A percentile compares a stretch with the other conserved stretches of the same genome.
phyloP scores from a whole-genome alignment of 352 stramenopile genomes.

The Phytophthora sp. region DNA sequence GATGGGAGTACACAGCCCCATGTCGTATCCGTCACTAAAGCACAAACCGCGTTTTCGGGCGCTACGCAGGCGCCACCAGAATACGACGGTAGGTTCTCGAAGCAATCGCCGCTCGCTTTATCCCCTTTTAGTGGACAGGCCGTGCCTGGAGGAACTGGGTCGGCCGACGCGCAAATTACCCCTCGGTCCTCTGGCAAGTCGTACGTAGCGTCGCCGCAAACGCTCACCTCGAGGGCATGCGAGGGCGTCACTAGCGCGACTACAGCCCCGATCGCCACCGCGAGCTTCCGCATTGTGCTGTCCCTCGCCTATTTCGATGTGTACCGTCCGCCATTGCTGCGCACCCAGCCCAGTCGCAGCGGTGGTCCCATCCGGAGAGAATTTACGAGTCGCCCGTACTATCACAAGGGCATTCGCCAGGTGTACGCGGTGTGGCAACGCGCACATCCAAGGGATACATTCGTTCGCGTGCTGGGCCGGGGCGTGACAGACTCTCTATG shows the following conservation, averaged over 20 bases:
- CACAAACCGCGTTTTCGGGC: constrained; percentile 51
- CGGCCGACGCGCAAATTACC: constrained; percentile 51
- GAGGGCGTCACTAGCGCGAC: constrained; percentile 7
- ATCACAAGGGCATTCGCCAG: constrained; percentile 18
- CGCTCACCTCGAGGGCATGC: constrained; percentile 21
- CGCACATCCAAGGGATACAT: constrained; percentile 21
- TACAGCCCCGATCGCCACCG: neutral
- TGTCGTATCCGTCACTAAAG: constrained; percentile 38
- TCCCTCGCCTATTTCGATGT: constrained; percentile 22
- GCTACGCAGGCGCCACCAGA: constrained; percentile 32
- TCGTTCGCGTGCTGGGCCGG: constrained; percentile 14
- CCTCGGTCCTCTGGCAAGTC: constrained; percentile 39
- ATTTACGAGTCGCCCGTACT: constrained; percentile 26
- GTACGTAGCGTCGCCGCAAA: constrained; percentile 36
- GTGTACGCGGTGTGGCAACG: constrained; percentile 6
- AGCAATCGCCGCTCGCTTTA: constrained; percentile 43
- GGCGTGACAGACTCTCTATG: constrained; percentile 23
- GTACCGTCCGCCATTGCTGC: constrained; percentile 7
- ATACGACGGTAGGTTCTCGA: constrained; percentile 52
- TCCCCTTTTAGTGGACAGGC: constrained; percentile 49
- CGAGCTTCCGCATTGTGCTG: constrained; percentile 20
- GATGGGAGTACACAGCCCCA: constrained; percentile 49
- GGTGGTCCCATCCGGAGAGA: constrained; percentile 24
- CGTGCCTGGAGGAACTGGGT: constrained; percentile 27
- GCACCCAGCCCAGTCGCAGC: constrained; percentile 4